Base-by-base conservation (phyloP, 73 alveolate genomes). In the Tetrahymena borealis region DNA sequence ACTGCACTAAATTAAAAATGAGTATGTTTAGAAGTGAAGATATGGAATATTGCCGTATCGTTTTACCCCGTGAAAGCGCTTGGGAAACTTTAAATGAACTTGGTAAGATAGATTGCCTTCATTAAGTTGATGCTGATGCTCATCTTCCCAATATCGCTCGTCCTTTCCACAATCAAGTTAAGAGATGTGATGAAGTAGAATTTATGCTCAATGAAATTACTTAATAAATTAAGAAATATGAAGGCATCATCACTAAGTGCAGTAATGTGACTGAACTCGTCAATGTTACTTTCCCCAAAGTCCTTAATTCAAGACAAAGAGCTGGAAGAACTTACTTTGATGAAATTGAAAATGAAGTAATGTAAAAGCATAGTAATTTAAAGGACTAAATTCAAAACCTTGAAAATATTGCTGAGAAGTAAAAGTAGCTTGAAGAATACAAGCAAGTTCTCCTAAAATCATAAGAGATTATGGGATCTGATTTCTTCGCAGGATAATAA, bases 1-100 rank as follows among this genome's bases (percentile, higher is more conserved):
- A 24, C n/a, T 12, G 31, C 6, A 35, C 85, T 60, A 24, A 7
- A 32, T 24, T 24, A 35, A 60, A 60, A 60, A 96, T 97, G 99
- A 95, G 98, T 39, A 41, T 97, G 32, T 91, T 96, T 43, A 92
- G 99, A 94, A 97, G 99, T 13, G 99, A 98, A 91, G 96, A 96
- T 91, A 98, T 98, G 99, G 93, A 96, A 42, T 98, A 96, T 79
- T 98, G 96, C 96, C 97, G 97, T 96, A 90, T 98, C 39, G 95
- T 97, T n/a, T 96, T 98, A 18, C 97, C 99, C n/a, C 95, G 97
- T 77, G 99, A 98, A 93, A 95, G 97, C 24, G 99, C 98, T 15
- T 96, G 97, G 95, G 99, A 97, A 39, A 94, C 97, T 36, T 92
- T 98, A 94, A 97, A 98, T 93, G 98, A 97, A 90, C 90, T 98